A percentile compares a stretch with the other conserved stretches of the same genome.
These are phyloP conservation scores for Meyerozyma sp. DNA, from an alignment of 1,139 yeast species.

Conservation along the genomic window DNA sequence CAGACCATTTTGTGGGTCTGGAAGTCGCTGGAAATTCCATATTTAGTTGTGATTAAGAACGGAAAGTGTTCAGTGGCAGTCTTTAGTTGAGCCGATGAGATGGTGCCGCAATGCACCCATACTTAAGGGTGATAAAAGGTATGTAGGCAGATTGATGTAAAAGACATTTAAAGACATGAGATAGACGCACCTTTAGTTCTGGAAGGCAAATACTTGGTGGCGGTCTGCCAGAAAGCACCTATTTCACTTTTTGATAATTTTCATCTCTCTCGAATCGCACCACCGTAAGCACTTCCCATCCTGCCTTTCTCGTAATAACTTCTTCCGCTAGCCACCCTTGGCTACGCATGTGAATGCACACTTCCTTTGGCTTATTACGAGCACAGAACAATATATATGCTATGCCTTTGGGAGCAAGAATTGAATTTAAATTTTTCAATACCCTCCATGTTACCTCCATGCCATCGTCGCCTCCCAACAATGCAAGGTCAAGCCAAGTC, in stretches of 20 bases:
- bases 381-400: constrained; percentile 89
- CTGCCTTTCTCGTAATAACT: constrained; percentile 70
- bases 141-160: not conserved
- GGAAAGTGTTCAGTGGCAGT: not conserved
- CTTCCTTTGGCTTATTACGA: constrained; percentile 68
- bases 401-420: constrained; percentile 52
- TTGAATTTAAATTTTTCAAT: constrained; percentile 43
- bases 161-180: too few species aligned
- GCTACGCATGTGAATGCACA: constrained; percentile 41
- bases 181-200: too few species aligned
- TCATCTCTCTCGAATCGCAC: constrained; percentile 36
- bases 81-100: not conserved
- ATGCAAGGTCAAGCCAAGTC: constrained; percentile 81
- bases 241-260: not conserved
- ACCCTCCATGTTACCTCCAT: constrained; percentile 76
- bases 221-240: too few species aligned
- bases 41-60: not conserved
- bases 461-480: constrained; percentile 85
- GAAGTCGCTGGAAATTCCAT: not conserved
- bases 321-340: constrained; percentile 52
- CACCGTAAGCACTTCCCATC: constrained; percentile 91
- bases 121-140: not conserved
- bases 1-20: constrained; percentile 38
- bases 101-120: not conserved
- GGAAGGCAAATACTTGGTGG: too few species aligned